A percentile compares a stretch with the other conserved stretches of the same genome.
phyloP scores from a whole-genome alignment of 2,329 filamentous ascomycete genomes.

The Plenodomus lindquistii region DNA sequence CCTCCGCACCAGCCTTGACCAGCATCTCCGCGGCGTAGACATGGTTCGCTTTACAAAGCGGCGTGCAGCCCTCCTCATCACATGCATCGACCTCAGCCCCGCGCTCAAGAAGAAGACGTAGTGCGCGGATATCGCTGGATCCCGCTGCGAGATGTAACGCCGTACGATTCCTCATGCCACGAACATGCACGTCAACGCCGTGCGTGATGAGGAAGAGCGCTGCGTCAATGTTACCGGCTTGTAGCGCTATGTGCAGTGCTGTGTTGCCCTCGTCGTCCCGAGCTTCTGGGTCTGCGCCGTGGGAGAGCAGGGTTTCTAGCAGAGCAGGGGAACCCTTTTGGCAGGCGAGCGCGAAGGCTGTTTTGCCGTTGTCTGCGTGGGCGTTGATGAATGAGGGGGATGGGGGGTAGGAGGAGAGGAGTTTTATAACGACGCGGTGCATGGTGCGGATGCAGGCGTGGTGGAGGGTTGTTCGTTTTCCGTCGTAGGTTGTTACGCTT shows the following conservation, averaged over 20 bases:
- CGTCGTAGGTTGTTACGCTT: conserved; percentile 1
- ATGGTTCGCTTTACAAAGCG: background rate
- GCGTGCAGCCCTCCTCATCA: background rate
- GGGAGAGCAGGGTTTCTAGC: conserved; percentile 17
- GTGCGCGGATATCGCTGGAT: background rate
- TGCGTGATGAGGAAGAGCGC: conserved; percentile 1
- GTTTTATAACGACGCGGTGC: background rate
- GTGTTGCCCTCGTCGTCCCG: background rate
- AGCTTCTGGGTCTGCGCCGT: conserved; percentile 20
- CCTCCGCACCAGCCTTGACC: background rate
- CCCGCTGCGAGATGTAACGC: background rate
- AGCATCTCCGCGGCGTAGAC: background rate
- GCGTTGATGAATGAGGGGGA: conserved; percentile 12
- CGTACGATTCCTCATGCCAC: background rate
- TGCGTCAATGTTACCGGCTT: background rate
- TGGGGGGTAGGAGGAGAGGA: conserved; percentile 2
- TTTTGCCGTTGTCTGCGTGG: conserved; percentile 11
- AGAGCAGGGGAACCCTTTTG: conserved; percentile 7
- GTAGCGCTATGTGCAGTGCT: conserved; percentile 5
- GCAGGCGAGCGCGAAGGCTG: conserved; percentile 15
- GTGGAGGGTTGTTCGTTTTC: conserved; percentile 13
- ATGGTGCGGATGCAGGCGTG: conserved; percentile 10
- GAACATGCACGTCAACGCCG: background rate
- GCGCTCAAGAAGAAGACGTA: background rate
- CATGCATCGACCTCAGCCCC: background rate